Base-by-base conservation (phyloP, 192 early-diverging fungal genomes). In the Backusella psychrophila region DNA sequence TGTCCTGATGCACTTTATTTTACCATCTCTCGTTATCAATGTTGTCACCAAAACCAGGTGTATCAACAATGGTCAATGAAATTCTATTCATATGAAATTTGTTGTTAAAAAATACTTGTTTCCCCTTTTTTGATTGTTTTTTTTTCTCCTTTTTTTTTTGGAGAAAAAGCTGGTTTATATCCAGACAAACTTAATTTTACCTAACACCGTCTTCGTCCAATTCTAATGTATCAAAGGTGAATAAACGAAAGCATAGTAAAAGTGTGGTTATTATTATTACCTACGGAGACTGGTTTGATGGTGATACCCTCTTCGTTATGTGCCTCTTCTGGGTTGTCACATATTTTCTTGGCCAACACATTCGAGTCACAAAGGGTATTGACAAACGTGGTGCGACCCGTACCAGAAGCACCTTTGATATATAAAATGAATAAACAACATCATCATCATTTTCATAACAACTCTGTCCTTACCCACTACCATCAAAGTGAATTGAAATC, bases 191-290 rank as follows among this genome's bases (percentile, higher is more conserved):
- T n/a, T 35, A 7, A 15, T 42, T 39, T 71, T 81, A 81, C 80
- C 94, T 95, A 83, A 96, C 93, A 68, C 97, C 97, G 86, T 99
- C 96, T 87, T 98, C 97, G 78, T 99, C 96, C 85, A 99, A 91
- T 74, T 99, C 96, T 83, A 65, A 73, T 19, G 9, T 23, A 49
- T 26, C 29, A 19, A 31, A n/a, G 31, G 31, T 52, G 14, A 49
- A 6, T 59, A 59, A 26, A 59, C 56, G 0, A 17, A 26, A 33
- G n/a, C n/a, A n/a, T n/a, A 41, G 33, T 15, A 63, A 42, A 23
- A 14, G 17, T 0, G 44, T 41, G 35, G 31, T 49, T 21, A 36
- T 19, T 29, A 44, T 15, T 35, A 72, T 71, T 74, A 80, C 84
- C 79, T 77, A 95, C 96, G 19, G 94, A 92, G 70, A 93, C 87